These are phyloP conservation scores for Pulicaria dysenterica DNA, from an alignment of 129 eudicot genomes.

Conservation along the genomic window DNA sequence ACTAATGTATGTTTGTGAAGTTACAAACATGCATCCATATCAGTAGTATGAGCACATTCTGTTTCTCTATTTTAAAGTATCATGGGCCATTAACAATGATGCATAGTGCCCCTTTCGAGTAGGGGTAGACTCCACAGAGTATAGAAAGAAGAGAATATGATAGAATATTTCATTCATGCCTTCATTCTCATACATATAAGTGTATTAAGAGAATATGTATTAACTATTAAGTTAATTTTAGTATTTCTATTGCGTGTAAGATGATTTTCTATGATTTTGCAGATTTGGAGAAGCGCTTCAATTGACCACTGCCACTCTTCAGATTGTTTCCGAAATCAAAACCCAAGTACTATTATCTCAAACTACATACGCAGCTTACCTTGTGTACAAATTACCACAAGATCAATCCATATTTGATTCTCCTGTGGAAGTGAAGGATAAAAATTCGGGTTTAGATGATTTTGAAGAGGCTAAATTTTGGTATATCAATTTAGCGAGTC, in stretches of 20 bases:
- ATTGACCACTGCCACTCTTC: fast-evolving
- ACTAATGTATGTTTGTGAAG: background rate
- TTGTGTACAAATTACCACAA: conserved; percentile 18
- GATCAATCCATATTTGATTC: background rate
- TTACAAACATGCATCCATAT: background rate
- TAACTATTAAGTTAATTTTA: background rate
- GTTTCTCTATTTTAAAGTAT: background rate
- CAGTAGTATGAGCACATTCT: background rate
- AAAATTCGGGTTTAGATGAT: too few relatives aligned
- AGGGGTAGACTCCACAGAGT: too few relatives aligned
- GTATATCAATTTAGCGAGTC: conserved; percentile 1
- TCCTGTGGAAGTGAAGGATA: background rate
- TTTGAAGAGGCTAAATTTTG: too few relatives aligned
- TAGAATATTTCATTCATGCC: too few relatives aligned
- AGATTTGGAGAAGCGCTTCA: conserved; percentile 13
- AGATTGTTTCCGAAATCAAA: background rate
- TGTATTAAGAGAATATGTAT: too few relatives aligned
- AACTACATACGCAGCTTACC: conserved; percentile 22
- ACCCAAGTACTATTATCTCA: background rate
- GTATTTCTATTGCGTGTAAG: background rate
- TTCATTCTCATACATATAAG: too few relatives aligned
- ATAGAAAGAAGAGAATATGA: too few relatives aligned
- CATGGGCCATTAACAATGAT: background rate
- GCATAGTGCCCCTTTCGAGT: too few relatives aligned
- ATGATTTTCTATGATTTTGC: background rate